Percentiles rank a stretch among this genome's conserved stretches.
Evolutionary conservation across 2,329 filamentous ascomycete genomes (phyloP).

Genomic region (Pseudogymnoascus destructans): DNA sequence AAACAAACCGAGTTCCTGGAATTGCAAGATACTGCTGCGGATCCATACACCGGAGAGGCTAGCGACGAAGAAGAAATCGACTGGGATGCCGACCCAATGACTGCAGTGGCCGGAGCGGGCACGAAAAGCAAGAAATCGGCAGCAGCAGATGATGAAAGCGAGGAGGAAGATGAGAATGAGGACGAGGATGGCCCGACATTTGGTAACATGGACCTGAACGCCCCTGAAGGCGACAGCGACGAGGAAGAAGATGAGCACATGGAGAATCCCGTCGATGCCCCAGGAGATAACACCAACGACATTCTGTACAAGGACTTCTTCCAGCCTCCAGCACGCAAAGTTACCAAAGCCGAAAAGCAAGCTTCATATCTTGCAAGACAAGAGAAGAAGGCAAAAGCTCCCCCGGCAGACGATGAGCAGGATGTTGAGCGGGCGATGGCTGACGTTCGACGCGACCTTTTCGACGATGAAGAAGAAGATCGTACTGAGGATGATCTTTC

Average conservation of each 20-base stretch:
- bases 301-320: conserved; percentile 92
- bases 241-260: conserved; percentile 39
- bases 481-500: conserved; percentile 53
- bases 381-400: conserved; percentile 29
- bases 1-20: conserved; percentile 83
- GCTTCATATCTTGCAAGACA: conserved; percentile 27
- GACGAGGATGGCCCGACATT: conserved; percentile 76
- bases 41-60: conserved; percentile 58
- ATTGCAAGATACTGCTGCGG: conserved; percentile 65
- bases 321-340: conserved; percentile 66
- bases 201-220: conserved; percentile 62
- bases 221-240: conserved; percentile 56
- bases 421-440: conserved; percentile 76
- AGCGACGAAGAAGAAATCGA: conserved; percentile 81
- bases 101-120: conserved; percentile 25
- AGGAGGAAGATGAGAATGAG: conserved; percentile 43
- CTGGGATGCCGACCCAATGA: conserved; percentile 68
- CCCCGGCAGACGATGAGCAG: conserved; percentile 38
- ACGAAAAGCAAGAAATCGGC: conserved; percentile 23
- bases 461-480: conserved; percentile 60
- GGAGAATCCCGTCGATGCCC: conserved; percentile 42
- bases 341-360: conserved; percentile 38
- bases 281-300: conserved; percentile 64
- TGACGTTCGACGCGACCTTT: conserved; percentile 77
- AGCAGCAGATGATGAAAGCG: conserved; percentile 28